phyloP scores from a whole-genome alignment of 2,329 filamentous ascomycete species.

The Pestalotiopsis sp. region DNA sequence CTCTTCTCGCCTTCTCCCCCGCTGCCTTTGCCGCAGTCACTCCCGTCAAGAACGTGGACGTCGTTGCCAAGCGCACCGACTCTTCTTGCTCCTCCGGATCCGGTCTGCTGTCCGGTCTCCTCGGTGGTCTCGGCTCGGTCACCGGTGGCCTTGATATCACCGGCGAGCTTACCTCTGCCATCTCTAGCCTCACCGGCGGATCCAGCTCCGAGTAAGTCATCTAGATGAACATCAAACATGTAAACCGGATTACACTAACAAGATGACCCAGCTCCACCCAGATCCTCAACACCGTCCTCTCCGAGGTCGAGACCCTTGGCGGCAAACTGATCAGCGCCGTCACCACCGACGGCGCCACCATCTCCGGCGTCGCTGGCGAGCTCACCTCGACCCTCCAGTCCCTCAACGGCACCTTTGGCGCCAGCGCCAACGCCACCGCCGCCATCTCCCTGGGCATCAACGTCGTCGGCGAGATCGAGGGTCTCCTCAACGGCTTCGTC shows the following conservation, averaged over 20 bases:
- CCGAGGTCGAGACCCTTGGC: neutral
- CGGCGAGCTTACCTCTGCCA: neutral
- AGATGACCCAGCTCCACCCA: neutral
- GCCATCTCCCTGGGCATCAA: slow-evolving; percentile 8
- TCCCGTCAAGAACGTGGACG: neutral
- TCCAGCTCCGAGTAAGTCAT: neutral
- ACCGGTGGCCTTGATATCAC: neutral
- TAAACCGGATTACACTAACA: neutral
- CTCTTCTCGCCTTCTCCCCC: slow-evolving; percentile 11
- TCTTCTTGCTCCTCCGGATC: neutral
- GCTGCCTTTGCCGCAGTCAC: slow-evolving; percentile 1
- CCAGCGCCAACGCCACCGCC: slow-evolving; percentile 1
- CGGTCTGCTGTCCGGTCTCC: neutral
- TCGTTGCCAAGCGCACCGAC: neutral
- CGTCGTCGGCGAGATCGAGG: slow-evolving; percentile 8
- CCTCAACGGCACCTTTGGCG: slow-evolving; percentile 4
- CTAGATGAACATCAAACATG: neutral
- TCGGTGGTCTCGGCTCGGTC: neutral
- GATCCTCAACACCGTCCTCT: slow-evolving; percentile 3
- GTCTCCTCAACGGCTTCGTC: slow-evolving; percentile 6
- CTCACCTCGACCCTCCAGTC: slow-evolving; percentile 7
- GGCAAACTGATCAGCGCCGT: neutral
- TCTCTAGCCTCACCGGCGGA: neutral
- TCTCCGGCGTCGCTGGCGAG: slow-evolving; percentile 3
- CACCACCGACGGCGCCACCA: neutral